A percentile compares a stretch with the other conserved stretches of the same genome.
Evolutionary conservation across 192 early-diverging fungal species (phyloP).

Genomic region (Podila horticola): DNA sequence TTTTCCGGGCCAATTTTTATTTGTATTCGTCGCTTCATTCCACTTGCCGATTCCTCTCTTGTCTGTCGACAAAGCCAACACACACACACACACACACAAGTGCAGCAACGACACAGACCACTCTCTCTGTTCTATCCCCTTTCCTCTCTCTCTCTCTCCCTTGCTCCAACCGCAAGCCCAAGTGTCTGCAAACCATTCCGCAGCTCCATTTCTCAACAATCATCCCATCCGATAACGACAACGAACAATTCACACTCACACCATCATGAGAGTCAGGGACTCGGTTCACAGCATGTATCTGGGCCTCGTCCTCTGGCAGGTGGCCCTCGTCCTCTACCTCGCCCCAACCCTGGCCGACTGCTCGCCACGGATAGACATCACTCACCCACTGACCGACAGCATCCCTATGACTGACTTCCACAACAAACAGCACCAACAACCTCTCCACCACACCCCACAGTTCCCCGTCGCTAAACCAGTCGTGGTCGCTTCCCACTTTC

Average conservation of each 20-base stretch:
- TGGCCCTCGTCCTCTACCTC: constrained; percentile 16
- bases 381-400: neutral
- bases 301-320: constrained; percentile 30
- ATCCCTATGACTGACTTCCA: neutral
- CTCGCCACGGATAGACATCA: constrained; percentile 16
- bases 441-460: neutral
- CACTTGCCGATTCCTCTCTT: too few species aligned
- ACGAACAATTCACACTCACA: neutral
- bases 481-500: neutral
- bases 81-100: too few species aligned
- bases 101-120: neutral
- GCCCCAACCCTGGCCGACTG: neutral
- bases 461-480: neutral
- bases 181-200: too few species aligned
- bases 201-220: neutral
- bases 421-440: too few species aligned
- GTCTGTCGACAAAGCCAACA: too few species aligned
- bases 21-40: too few species aligned
- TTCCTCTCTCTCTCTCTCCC: neutral
- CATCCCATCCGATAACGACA: neutral
- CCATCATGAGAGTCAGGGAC: constrained; percentile 43
- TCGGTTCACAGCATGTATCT: constrained; percentile 13
- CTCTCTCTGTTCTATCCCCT: neutral
- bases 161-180: too few species aligned
- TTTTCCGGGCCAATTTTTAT: too few species aligned